Evolutionary conservation across 2,329 filamentous ascomycete species (phyloP), one percentile per base, ranked within the genome.

Genomic region (Fusarium fujikuroi): DNA sequence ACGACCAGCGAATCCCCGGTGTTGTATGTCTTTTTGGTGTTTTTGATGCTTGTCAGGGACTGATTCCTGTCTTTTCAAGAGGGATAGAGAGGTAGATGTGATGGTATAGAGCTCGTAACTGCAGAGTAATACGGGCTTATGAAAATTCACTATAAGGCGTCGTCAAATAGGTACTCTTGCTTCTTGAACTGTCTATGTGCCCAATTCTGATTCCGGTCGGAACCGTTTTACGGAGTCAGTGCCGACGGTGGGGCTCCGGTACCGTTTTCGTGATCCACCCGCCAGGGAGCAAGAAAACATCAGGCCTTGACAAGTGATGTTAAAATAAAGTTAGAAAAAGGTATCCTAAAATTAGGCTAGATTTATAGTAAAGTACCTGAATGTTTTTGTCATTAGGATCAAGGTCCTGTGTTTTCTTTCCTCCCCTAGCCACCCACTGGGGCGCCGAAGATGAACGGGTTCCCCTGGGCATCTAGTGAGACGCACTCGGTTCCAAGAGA

Each of bases 1-100:
- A 54, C 52, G 52, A 54, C 40, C 59, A 62, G 59, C 59, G 59
- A 62, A 62, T 58, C 50, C 59, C 59, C 25, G 59, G 59, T 62
- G 59, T 62, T 58, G 59, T 62, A 62, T 62, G 59, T 58, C 23
- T 43, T 50, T 28, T 21, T 21, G 19, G 23, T 23, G 21, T 37
- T 56, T 44, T 21, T 40, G 12, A 16, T n/a, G 7, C 28, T 30
- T 25, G 19, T 44, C 9, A 6, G 23, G 50, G 39, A 36, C 39
- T 19, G 21, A 18, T 7, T 30, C 16, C 15, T 39, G n/a, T 42
- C 39, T 34, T 34, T 57, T 44, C 23, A 14, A 12, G 11, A 21
- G 19, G 21, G 8, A n/a, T 18, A 30, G 52, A 37, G 15, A n/a
- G 25, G 3, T 30, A 54, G 36, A n/a, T 54, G 36, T 19, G 18